Base-by-base conservation (phyloP, 2,329 filamentous ascomycete genomes). In the Colletotrichum higginsianum region DNA sequence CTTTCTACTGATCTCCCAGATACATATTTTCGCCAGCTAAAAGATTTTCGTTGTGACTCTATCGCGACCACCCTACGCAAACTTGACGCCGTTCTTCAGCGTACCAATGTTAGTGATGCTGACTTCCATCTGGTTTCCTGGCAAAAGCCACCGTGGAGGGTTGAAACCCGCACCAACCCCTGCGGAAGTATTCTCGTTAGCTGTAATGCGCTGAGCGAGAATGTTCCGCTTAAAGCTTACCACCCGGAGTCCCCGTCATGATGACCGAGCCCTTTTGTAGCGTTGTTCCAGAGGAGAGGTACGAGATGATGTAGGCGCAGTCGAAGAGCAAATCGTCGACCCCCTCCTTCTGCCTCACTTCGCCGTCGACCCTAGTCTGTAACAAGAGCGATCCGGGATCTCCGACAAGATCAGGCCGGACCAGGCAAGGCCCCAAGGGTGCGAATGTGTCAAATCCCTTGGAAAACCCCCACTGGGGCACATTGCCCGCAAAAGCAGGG, bases 361-460 rank as follows among this genome's bases (percentile, higher is more conserved):
- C 82, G 0, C 84, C 86, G 72, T 89, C 84, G 0, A 89, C 79
- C 1, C 79, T 77, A 0, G 86, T 89, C 64, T 77, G 80, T 9
- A 90, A 75, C 0, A 78, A 76, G 53, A 90, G 78, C 18, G 77
- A 75, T 1, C 75, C 77, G 0, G 86, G 86, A 62, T 87, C 84
- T 0, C 78, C 76, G 0, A 90, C 76, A 0, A 87, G 66, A 1
- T 77, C 77, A 0, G 80, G 77, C 1, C 79, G 79, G 0, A 90
- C 85, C 0, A 90, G 77, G 47, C 79, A 80, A 0, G 88, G 88
- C 0, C 88, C 88, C 0, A 90, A 67, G 0, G 88, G 89, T 0
- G 86, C 86, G 73, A 82, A 90, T 0, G 83, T 87, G 73, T 90
- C 87, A 65, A 90, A 90, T 0, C 87, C 86, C 74, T 90, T 90